Base-by-base conservation (phyloP, 1,139 yeast genomes). In the Geotrichum siamense region DNA sequence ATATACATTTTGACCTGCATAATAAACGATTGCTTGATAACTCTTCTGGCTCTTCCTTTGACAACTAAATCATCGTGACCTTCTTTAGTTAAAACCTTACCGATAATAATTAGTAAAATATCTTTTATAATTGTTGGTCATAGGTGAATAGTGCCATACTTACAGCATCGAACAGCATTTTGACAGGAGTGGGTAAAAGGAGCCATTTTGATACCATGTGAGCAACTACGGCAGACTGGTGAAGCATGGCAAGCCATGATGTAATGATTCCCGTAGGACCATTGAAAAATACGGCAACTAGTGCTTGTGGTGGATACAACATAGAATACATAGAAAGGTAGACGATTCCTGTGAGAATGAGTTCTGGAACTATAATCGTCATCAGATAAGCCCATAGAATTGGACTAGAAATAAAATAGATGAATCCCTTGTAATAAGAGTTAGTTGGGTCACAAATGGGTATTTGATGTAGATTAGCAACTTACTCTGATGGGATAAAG, bases 171-270 rank as follows among this genome's bases (percentile, higher is more conserved):
- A 81, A 82, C 1, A 79, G 65, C 30, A 67, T 59, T 23, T 66
- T 66, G 48, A 79, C 71, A 4, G 83, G 76, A 9, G 69, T 68
- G 0, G 86, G 83, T 57, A 79, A 65, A n/a, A 81, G 61, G 2
- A 76, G 51, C 26, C 66, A 55, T n/a, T 70, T 68, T 4, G 76
- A 70, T 4, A 79, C 53, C 32, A 75, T 63, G n/a, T 69, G 65
- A 2, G 83, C 70, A 8, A 78, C 60, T 29, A 71, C 66, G 3
- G 73, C 69, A 15, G 79, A 62, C 51, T 76, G 74, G 51, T 76
- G 82, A 19, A 76, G 58, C 20, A 76, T 65, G 0, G 77, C 65
- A 8, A 74, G 53, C 68, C 79, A 76, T 0, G 82, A 76, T 4
- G 77, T 68, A 5, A 76, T 39, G 1, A 78, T 42, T 1, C 82